Evolutionary conservation across 2,329 filamentous ascomycete genomes (phyloP), one percentile per base, ranked within the genome.

Genomic region (Coniella vitis): DNA sequence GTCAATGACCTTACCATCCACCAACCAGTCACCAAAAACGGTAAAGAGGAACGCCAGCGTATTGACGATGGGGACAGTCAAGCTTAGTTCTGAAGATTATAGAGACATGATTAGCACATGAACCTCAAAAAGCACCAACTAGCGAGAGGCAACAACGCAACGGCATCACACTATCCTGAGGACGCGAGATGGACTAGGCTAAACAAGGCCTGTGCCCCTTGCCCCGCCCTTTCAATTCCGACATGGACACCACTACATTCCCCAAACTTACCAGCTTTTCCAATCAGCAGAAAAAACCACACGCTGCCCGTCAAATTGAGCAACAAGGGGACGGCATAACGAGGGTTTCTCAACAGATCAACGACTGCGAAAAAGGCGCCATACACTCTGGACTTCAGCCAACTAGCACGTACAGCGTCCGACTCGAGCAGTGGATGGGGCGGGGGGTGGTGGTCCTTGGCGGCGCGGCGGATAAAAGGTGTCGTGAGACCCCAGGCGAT

Each of bases 201-300:
- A 5, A 37, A 10, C 34, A 20, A 20, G 12, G 4, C 35, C 13
- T 5, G 34, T 5, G 16, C 34, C 34, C 13, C 34, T 7, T 14
- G 5, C 13, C n/a, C 34, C 34, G 25, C 25, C 25, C 25, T 29
- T 29, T 29, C 25, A 20, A 4, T 29, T 29, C 10, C 25, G 8
- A 4, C 4, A 29, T 14, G 3, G 4, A 40, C 36, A 21, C 13
- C 17, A 25, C 35, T 19, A 21, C 7, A 1, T n/a, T n/a, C n/a
- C n/a, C 12, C 14, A 19, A 17, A 54, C 49, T 49, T 38, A 52
- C 49, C 49, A 34, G 90, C 90, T 65, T 93, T 81, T 7, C 91
- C 91, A 68, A 97, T 91, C 56, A 97, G 72, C 57, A 97, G 68
- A 60, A 97, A 97, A 69, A 97, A 97, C 91, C 91, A 97, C 48